Conservation (phyloP, 305 asterid genomes). For the Solanum hybrid region DNA sequence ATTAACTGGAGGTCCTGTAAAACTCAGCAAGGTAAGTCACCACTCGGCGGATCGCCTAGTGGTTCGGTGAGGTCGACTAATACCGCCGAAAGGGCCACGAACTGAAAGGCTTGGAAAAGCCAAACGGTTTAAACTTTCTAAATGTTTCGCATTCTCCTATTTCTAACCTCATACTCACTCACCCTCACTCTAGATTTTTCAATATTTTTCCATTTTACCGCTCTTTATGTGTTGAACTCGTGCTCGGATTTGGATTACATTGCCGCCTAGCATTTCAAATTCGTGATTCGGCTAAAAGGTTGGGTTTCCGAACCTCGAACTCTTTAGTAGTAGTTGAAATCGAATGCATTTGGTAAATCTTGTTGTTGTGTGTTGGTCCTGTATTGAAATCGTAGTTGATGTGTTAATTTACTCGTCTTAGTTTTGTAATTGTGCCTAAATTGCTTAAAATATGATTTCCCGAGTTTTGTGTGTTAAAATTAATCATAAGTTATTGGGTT, state of each 20-base stretch:
- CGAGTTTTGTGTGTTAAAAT: not conserved
- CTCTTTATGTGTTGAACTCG: not conserved
- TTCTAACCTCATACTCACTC: not conserved
- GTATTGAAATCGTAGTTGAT: not conserved
- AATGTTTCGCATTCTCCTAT: not conserved
- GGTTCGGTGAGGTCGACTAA: not conserved
- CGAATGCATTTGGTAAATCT: not conserved
- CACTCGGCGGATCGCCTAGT: not conserved
- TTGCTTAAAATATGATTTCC: not conserved
- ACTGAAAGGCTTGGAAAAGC: not conserved
- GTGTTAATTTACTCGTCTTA: not conserved
- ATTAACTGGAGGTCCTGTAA: not conserved
- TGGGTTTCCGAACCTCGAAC: not conserved
- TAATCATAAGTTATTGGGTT: not conserved
- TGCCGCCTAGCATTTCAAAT: too few relatives aligned
- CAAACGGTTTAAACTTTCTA: not conserved
- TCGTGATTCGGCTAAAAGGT: too few relatives aligned
- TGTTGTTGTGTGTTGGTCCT: not conserved
- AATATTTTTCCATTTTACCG: not conserved
- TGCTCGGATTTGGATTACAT: not conserved
- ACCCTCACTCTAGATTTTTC: not conserved
- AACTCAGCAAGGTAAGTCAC: not conserved
- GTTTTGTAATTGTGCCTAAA: not conserved
- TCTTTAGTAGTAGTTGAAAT: not conserved
- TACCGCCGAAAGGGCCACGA: not conserved